phyloP scores from a whole-genome alignment of 2,329 filamentous ascomycete species.

The Apiospora phragmitis region DNA sequence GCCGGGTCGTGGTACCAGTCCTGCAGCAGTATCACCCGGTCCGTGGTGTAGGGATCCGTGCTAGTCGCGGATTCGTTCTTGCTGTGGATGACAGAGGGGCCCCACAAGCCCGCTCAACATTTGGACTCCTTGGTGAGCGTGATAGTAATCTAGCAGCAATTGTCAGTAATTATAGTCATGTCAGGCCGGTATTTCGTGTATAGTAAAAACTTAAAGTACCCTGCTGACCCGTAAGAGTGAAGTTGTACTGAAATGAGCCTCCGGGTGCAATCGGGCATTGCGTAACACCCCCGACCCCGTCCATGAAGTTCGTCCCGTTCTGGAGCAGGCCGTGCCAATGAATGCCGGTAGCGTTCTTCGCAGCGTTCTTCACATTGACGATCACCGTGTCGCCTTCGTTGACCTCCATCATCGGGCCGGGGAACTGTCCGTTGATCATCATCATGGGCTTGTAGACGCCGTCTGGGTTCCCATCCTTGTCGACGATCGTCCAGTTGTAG shows the following conservation, averaged over 20 bases:
- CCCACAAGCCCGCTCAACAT: slow-evolving; percentile 68
- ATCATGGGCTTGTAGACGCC: slow-evolving; percentile 60
- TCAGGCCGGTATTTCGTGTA: background rate
- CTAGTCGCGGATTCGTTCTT: slow-evolving; percentile 47
- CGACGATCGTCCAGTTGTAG: slow-evolving; percentile 61
- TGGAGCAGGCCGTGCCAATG: slow-evolving; percentile 82
- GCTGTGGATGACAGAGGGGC: slow-evolving; percentile 63
- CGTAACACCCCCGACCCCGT: slow-evolving; percentile 67
- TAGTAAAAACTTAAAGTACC: slow-evolving; percentile 35
- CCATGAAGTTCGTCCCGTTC: slow-evolving; percentile 74
- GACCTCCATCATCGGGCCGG: slow-evolving; percentile 70
- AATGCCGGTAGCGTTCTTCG: slow-evolving; percentile 65
- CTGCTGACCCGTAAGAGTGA: slow-evolving; percentile 55
- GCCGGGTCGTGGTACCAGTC: slow-evolving; percentile 68
- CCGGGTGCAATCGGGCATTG: slow-evolving; percentile 68
- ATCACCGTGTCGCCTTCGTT: slow-evolving; percentile 73
- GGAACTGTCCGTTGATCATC: slow-evolving; percentile 74
- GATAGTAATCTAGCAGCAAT: slow-evolving; percentile 34
- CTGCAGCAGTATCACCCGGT: slow-evolving; percentile 64
- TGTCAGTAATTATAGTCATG: slow-evolving; percentile 21
- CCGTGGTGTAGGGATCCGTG: slow-evolving; percentile 48
- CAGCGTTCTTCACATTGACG: slow-evolving; percentile 68
- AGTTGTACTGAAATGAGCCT: slow-evolving; percentile 65
- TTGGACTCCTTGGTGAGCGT: slow-evolving; percentile 58
- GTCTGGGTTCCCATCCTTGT: slow-evolving; percentile 61